These are phyloP conservation scores for Podospora conica DNA, from an alignment of 495 filamentous ascomycete genomes.

Conservation along the genomic window DNA sequence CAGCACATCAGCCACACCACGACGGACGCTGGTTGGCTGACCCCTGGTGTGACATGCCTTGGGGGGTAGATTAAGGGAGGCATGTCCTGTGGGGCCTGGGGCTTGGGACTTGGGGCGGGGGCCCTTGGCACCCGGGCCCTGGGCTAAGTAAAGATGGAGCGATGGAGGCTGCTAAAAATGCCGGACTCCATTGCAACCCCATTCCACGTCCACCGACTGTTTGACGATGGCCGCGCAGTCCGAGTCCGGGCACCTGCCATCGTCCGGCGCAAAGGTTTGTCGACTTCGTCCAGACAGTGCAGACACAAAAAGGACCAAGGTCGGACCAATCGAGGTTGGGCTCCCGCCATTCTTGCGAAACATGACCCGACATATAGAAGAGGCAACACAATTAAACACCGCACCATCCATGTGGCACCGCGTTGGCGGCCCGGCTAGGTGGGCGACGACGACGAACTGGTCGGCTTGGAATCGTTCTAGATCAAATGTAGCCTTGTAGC, in stretches of 20 bases:
- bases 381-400: neutral
- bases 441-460: neutral
- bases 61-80: conserved; percentile 25
- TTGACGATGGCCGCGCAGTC: neutral
- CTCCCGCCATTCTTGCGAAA: neutral
- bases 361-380: neutral
- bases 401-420: neutral
- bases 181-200: neutral
- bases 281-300: neutral
- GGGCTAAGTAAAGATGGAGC: conserved; percentile 1
- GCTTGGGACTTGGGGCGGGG: too few species aligned
- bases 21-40: conserved; percentile 17
- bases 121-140: neutral
- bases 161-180: neutral
- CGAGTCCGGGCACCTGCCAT: neutral
- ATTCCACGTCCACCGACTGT: neutral
- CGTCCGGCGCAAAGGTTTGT: neutral
- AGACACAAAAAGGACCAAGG: too few species aligned
- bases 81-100: conserved; percentile 15
- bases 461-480: neutral
- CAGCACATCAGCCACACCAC: conserved; percentile 15
- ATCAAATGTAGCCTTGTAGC: too few species aligned
- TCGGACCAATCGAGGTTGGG: too few species aligned
- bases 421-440: neutral
- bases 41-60: conserved; percentile 10